Base-by-base conservation (phyloP, 2,329 filamentous ascomycete genomes). In the Trematosphaeria pertusa region DNA sequence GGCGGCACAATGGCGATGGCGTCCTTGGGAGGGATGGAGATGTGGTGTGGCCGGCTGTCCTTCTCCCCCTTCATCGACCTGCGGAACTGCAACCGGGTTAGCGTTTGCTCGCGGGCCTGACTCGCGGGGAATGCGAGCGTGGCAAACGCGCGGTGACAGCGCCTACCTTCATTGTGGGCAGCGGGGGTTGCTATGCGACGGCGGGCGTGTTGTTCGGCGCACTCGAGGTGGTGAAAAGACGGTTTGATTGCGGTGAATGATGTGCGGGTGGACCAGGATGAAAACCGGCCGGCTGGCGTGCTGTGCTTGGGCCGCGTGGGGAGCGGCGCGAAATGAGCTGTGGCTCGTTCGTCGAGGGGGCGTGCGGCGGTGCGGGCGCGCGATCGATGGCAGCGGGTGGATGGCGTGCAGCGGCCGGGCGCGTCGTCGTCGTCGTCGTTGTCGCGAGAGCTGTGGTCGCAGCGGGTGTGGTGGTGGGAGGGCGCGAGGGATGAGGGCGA, bases 41-140 rank as follows among this genome's bases (percentile, higher is more conserved):
- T 81, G 68, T 89, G 87, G 57, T 85, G 81, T 56, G 85, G 84
- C 70, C 87, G 84, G 56, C 84, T 83, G 59, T 83, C 85, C 80
- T 91, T 95, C 61, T 95, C 90, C 73, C 89, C 87, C 78, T 96
- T 96, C 75, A 96, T 88, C 53, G 91, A 96, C 76, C 90, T 84
- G 72, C 91, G 85, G 74, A 96, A 78, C 76, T 79, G 64, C 43
- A 46, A 35, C 35, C 18, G 26, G 42, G 50, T 68, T 64, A 68
- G 64, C 52, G 49, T 46, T 54, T 55, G 54, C 50, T 46, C 48
- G 51, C 39, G 48, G 48, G 48, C 46, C 52, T 54, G 58, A 56
- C 60, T 61, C 52, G 53, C n/a, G 48, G 34, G 49, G 36, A 33
- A 45, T 44, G 36, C 28, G 37, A 31, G 46, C 37, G 54, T 41